phyloP scores from a whole-genome alignment of 2,329 filamentous ascomycete species.

The Gaeumannomyces tritici region DNA sequence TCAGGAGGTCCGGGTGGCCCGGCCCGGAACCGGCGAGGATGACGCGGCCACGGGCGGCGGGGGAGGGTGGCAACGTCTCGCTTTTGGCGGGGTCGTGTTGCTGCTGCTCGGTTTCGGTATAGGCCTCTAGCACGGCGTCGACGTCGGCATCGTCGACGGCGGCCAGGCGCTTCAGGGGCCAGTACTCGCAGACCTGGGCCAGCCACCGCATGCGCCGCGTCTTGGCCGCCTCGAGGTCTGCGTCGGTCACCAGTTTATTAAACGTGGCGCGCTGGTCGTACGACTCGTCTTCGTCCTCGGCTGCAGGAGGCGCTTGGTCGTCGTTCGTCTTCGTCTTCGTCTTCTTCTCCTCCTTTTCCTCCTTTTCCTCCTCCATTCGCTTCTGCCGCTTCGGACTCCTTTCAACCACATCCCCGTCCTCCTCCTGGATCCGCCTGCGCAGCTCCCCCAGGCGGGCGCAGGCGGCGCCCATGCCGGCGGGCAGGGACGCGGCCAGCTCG shows the following conservation, averaged over 20 bases:
- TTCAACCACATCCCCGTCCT: constrained; percentile 36
- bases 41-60: constrained; percentile 49
- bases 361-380: constrained; percentile 24
- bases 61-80: constrained; percentile 11
- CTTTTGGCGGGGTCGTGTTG: constrained; percentile 9
- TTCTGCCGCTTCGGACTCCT: constrained; percentile 17
- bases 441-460: constrained; percentile 70
- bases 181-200: constrained; percentile 95
- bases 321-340: no score
- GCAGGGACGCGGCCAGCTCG: constrained; percentile 76
- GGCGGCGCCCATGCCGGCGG: constrained; percentile 63
- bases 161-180: constrained; percentile 78
- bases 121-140: constrained; percentile 64
- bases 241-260: constrained; percentile 70
- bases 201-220: constrained; percentile 86
- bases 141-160: constrained; percentile 73
- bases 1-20: constrained; percentile 85
- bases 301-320: constrained; percentile 7
- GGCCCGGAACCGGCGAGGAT: constrained; percentile 88
- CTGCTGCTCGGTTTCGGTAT: constrained; percentile 28
- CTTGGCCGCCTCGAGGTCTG: constrained; percentile 64
- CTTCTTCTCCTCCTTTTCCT: neutral
- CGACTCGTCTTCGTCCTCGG: constrained; percentile 43
- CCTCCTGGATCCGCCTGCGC: constrained; percentile 61
- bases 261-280: constrained; percentile 71